Base-by-base conservation (phyloP, 2,329 filamentous ascomycete species). In the Ophiocordyceps camponoti-saundersi region DNA sequence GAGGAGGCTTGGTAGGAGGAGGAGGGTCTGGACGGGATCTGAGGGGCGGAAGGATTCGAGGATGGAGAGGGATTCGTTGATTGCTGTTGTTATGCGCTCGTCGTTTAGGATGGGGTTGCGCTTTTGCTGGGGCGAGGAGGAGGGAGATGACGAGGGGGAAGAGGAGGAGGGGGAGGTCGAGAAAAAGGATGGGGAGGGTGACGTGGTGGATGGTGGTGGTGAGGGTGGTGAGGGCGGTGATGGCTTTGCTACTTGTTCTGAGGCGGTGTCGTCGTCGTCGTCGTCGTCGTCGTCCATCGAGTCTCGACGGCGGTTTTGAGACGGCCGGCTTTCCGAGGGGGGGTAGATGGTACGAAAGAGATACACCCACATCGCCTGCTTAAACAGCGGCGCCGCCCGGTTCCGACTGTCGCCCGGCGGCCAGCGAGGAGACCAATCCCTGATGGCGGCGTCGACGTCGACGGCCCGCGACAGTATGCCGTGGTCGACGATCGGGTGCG, bases 401-500 rank as follows among this genome's bases (percentile, higher is more conserved):
- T 75, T 67, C 18, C 77, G 71, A 53, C 68, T 72, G 52, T 81
- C 77, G 1, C 74, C 73, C 0, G 63, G 57, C 0, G 74, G 71
- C 72, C 75, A 79, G 8, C 63, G 59, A 3, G 85, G 85, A 22
- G 74, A 72, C 88, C 88, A 95, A 15, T 76, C 72, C 6, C 79
- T 73, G 46, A 95, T 80, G 6, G 75, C 79, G 15, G 73, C 73
- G 53, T 93, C 83, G 55, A 95, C 88, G 46, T 80, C 77, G 6
- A 82, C 79, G 0, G 85, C 86, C 43, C 77, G 75, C 55, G 80
- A 82, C 11, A 92, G 67, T 12, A 79, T 81, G 22, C 75, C 71
- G 57, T 87, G 88, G 60, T 88, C 80, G 41, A 89, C 80, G 0
- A 75, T 70, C 0, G 83, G 84, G 46, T 85, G 79, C 2, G 76